Base-by-base conservation (phyloP, 371 early-diverging fungal genomes). In the Mucor saturninus region DNA sequence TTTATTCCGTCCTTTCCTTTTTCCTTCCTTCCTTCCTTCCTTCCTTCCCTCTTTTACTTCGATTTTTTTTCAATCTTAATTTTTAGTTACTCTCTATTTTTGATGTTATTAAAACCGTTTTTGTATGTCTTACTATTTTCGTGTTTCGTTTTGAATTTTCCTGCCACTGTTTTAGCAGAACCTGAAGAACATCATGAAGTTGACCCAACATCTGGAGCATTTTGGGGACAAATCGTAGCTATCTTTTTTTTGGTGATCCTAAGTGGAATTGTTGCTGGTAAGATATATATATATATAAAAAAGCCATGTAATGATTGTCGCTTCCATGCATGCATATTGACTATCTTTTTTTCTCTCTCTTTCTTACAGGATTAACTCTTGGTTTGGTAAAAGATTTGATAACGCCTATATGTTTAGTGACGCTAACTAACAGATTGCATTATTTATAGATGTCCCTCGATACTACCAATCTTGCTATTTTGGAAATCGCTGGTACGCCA, bases 201-300 rank as follows among this genome's bases (percentile, higher is more conserved):
- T 3, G 42, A 59, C 56, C 54, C 74, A 37, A 51, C 26, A 26
- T 65, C 69, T 35, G 49, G 43, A 5, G 59, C 45, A 28, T 77
- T 80, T 56, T 80, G 80, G 80, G 69, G 72, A n/a, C 67, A 80
- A 39, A 73, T 80, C 9, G 45, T 75, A 11, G 75, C 72, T 8
- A 80, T 80, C 40, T 37, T 76, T 13, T 69, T 85, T 46, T 72
- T 91, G 28, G 93, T 95, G 2, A 57, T 89, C 9, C 43, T 88
- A 6, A 93, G 94, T 42, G 95, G 95, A 7, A 75, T 95, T 31
- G 82, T 95, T 61, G 94, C 95, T 14, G 95, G 90, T 87, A 75
- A 48, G 31, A 14, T 21, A 21, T 21, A 21, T 21, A 21, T 21
- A 21, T 21, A 21, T 21, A 21, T 21, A 32, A 13, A 3, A 11